phyloP scores from a whole-genome alignment of 1,284 basidiomycete species.

The Entoloma clypeatum region DNA sequence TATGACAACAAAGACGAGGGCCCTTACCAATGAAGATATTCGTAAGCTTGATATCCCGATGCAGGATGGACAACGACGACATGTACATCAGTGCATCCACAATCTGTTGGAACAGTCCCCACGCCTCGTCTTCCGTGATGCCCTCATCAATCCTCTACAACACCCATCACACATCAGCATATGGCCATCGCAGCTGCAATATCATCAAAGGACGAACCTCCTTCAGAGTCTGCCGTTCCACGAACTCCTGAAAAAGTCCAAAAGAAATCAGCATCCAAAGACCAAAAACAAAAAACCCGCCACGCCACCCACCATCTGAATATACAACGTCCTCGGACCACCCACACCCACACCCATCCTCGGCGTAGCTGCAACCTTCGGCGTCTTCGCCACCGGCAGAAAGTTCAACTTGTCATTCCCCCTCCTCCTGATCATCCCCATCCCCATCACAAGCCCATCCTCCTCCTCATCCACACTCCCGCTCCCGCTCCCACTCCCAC shows the following conservation, averaged over 20 bases:
- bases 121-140: constrained; percentile 79
- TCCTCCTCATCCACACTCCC: constrained; percentile 42
- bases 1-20: neutral
- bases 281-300: constrained; percentile 2
- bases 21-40: constrained; percentile 85
- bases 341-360: constrained; percentile 14
- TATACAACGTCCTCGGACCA: constrained; percentile 78
- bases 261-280: constrained; percentile 6
- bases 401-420: constrained; percentile 36
- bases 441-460: constrained; percentile 8
- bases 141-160: constrained; percentile 74
- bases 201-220: constrained; percentile 48
- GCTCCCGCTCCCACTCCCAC: constrained; percentile 33
- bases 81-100: constrained; percentile 93
- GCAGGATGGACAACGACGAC: constrained; percentile 83
- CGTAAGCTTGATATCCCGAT: constrained; percentile 89
- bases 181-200: neutral
- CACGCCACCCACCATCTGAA: constrained; percentile 73
- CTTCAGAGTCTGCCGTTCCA: constrained; percentile 80
- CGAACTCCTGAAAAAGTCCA: constrained; percentile 63
- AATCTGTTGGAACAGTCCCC: constrained; percentile 89
- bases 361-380: constrained; percentile 5
- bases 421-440: constrained; percentile 21
- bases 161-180: neutral
- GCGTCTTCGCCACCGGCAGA: constrained; percentile 1